Percentiles rank a stretch among this genome's conserved stretches.
Evolutionary conservation across 2,329 filamentous ascomycete genomes (phyloP).

Genomic region (Cercospora sojina): DNA sequence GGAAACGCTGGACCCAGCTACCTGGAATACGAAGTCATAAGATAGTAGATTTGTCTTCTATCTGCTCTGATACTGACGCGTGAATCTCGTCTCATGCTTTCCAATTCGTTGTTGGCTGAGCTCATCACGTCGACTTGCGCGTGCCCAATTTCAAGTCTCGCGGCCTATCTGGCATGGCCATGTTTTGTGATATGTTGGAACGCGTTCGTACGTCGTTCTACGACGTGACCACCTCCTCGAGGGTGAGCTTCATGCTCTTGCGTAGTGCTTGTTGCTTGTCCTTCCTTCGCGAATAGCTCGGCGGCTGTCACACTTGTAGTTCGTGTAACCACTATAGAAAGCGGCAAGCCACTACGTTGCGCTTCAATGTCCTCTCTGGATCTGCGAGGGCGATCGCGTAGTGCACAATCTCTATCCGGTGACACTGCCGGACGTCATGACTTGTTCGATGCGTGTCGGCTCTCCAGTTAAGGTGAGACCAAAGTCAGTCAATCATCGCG

Average conservation of each 20-base stretch:
- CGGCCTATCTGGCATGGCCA: neutral
- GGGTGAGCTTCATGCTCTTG: neutral
- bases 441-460: neutral
- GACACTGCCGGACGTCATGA: neutral
- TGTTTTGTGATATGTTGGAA: too few relatives aligned
- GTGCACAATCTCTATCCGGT: neutral
- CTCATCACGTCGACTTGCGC: neutral
- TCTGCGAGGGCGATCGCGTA: neutral
- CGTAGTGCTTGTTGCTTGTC: neutral
- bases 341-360: neutral
- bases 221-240: neutral
- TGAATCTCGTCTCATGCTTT: neutral
- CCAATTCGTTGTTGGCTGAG: neutral
- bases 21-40: neutral
- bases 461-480: neutral
- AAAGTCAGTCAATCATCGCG: neutral
- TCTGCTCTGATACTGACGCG: neutral
- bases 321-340: neutral
- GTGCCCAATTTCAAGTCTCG: neutral
- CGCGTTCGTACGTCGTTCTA: neutral
- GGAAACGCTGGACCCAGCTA: neutral
- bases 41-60: neutral
- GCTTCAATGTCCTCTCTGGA: neutral
- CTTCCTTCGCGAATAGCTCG: neutral
- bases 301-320: neutral